Evolutionary conservation across 1,284 basidiomycete species (phyloP), one percentile per base, ranked within the genome.

Genomic region (Rhodotorula glutinis): DNA sequence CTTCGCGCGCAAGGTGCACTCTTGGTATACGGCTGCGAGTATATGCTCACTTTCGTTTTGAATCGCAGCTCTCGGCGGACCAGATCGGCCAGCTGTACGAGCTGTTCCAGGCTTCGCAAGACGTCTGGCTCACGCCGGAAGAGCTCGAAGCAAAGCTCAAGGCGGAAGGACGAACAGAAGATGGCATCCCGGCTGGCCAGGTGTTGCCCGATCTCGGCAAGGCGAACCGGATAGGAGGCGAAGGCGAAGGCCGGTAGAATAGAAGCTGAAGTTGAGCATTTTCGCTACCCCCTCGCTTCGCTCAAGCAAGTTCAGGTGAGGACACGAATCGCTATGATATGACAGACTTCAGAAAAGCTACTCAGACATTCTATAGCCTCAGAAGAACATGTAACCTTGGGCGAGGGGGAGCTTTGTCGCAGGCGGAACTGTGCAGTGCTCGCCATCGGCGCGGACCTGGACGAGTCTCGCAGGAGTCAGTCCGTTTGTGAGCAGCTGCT

Each of bases 51-150:
- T 23, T 13, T 21, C 56, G 8, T 14, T 4, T 17, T 19, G 5
- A 17, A 17, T 29, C 33, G 13, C 62, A 92, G 88, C 88, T 96
- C 85, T 92, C 89, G n/a, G 79, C 83, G n/a, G 89, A 94, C 77
- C 92, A 96, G 78, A 82, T 95, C 8, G 89, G 89, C 2, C 92
- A 96, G 78, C 80, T 96, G 53, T 92, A 94, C 76, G 91, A 94
- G 78, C 83, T 97, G 66, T 92, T 94, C 90, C 88, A 91, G 72
- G 89, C 87, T 1, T 87, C 91, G 0, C 91, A 90, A 76, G 87
- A 88, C 29, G 63, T 73, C 3, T 73, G 38, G 33, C 23, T 58
- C 7, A 17, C 66, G 5, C 63, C 62, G 4, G 67, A 66, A 25
- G 66, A 71, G 53, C 25, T 59, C 23, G 54, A 53, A 23, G 54